Evolutionary conservation across 345 rosid genomes (phyloP), one percentile per base, ranked within the genome.

Genomic region (Eucalyptus fibrosa): DNA sequence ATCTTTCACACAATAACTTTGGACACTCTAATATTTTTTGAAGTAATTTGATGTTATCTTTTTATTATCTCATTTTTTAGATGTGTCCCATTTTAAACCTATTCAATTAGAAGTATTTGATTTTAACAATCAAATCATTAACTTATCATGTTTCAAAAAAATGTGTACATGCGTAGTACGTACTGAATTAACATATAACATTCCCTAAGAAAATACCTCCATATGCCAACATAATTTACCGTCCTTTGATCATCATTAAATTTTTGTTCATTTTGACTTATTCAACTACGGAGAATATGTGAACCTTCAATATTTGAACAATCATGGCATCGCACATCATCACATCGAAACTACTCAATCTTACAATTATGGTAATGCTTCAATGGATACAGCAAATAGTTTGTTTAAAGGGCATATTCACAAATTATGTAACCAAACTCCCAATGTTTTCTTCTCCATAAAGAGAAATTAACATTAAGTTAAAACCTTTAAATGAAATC

Each of bases 201-300:
- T 65, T 65, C 32, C 19, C 10, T 65, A 32, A 65, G 15, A 16
- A 15, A 30, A 65, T 65, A 65, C 34, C 16, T 62, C 5, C 34
- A 59, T 32, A 67, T 5, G 23, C 21, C 17, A 17, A 65, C 12
- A 65, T 65, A 65, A 65, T 65, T n/a, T 26, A 34, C 26, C 21
- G 0, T n/a, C 30, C 19, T 34, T 4, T 18, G 80, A 32, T 17
- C 40, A 32, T 67, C 0, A 0, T 67, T 67, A 32, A 16, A 67
- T n/a, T 67, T 32, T 32, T 28, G 8, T n/a, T n/a, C 16, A 4
- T 16, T 67, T 67, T 1, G 1, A 67, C 21, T n/a, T 67, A n/a
- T 17, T 32, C 21, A 32, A 32, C 37, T 16, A 4, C 0, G 1
- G 3, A n/a, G 40, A 17, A n/a, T 18, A 67, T 4, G 80, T 2